Conservation (phyloP, 2,329 filamentous ascomycete genomes). For the Scortechinia acanthostroma region DNA sequence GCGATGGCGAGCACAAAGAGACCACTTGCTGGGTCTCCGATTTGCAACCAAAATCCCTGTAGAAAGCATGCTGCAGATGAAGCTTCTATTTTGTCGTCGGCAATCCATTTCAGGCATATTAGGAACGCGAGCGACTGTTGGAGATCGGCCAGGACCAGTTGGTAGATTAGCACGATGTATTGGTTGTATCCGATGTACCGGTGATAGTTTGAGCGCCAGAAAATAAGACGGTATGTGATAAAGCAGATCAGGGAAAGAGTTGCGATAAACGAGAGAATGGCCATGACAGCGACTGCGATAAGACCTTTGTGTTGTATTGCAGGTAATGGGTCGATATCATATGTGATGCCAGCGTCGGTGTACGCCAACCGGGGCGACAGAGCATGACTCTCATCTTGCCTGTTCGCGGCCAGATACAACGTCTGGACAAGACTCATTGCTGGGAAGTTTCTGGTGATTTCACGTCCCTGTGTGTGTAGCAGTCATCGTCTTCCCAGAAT, state of each 20-base stretch:
- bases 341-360: too few species aligned
- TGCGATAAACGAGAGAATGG: constrained; percentile 33
- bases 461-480: too few species aligned
- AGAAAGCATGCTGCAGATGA: constrained; percentile 36
- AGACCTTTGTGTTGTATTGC: constrained; percentile 18
- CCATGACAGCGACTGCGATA: constrained; percentile 32
- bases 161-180: constrained; percentile 44
- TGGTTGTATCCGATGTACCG: constrained; percentile 29
- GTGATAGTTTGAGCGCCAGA: constrained; percentile 20
- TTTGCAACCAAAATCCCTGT: constrained; percentile 45
- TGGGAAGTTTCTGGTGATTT: too few species aligned
- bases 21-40: constrained; percentile 41
- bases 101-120: constrained; percentile 41
- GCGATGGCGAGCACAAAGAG: constrained; percentile 45
- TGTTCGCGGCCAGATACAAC: too few species aligned
- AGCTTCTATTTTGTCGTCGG: constrained; percentile 31
- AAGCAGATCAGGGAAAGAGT: constrained; percentile 30
- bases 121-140: constrained; percentile 39
- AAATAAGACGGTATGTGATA: constrained; percentile 35
- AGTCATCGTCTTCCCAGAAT: too few species aligned
- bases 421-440: too few species aligned
- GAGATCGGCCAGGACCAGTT: constrained; percentile 41
- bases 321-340: not conserved
- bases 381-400: too few species aligned
- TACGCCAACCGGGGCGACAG: too few species aligned